Conservation (phyloP, 805 yeast species). For the Candida chauliodis region DNA sequence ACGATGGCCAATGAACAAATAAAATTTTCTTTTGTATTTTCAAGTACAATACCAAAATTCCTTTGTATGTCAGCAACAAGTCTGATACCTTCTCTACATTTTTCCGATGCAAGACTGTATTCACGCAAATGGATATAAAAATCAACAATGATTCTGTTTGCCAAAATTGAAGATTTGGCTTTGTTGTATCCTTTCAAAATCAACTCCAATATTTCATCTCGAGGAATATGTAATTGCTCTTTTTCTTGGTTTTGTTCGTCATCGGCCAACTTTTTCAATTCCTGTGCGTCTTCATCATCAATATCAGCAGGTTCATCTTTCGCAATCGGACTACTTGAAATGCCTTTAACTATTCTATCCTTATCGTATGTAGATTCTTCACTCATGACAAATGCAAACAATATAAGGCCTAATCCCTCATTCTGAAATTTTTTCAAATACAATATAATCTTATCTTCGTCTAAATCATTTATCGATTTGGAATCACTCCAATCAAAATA, state of each 20-base stretch:
- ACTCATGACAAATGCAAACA: constrained; percentile 63
- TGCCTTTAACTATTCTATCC: constrained; percentile 18
- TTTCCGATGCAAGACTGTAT: constrained; percentile 58
- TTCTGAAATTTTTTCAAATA: constrained; percentile 55
- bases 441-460: constrained; percentile 38
- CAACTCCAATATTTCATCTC: constrained; percentile 49
- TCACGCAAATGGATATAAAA: constrained; percentile 59
- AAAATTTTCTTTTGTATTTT: constrained; percentile 54
- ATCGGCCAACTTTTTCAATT: constrained; percentile 12
- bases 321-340: constrained; percentile 5
- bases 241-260: constrained; percentile 8
- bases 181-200: constrained; percentile 49
- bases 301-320: constrained; percentile 12
- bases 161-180: constrained; percentile 46
- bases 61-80: constrained; percentile 47
- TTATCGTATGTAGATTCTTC: constrained; percentile 62
- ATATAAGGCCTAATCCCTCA: constrained; percentile 58
- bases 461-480: constrained; percentile 45
- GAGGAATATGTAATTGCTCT: constrained; percentile 21
- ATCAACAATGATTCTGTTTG: constrained; percentile 60
- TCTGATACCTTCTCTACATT: constrained; percentile 58
- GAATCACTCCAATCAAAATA: constrained; percentile 75
- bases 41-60: constrained; percentile 45
- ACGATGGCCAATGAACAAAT: constrained; percentile 67
- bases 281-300: constrained; percentile 15